Evolutionary conservation across 306 rosid species (phyloP), one percentile per base, ranked within the genome.

Genomic region (Pyrus communis): DNA sequence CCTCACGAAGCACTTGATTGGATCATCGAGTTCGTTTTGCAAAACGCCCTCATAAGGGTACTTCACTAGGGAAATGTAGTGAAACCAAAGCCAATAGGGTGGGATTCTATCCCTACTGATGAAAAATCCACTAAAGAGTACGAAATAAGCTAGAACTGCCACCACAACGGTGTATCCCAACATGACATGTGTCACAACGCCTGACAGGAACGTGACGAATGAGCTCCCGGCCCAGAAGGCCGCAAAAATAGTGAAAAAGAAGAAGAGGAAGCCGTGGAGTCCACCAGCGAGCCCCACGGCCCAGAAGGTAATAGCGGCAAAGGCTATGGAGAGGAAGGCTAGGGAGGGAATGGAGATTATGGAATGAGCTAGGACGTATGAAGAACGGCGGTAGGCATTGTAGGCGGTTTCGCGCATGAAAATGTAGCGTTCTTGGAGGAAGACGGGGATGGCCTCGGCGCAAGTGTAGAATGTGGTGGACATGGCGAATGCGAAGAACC

Each of bases 341-440:
- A 94, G 45, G 1, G 97, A 76, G 0, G 98, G 98, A 25, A 94
- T 69, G 4, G 97, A 82, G 71, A 92, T 84, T 46, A 94, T n/a
- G 0, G 94, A 83, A 45, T 90, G 96, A 1, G 97, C 86, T 0
- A 92, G 84, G 8, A 94, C 97, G 64, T 94, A 94, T 21, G 97
- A 92, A 12, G 97, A 94, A 3, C 98, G 86, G 9, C 98, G 97
- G 79, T 94, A 94, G 2, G 98, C 97, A 31, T 94, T 91, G 88
- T 89, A 85, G 4, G 97, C 95, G 0, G 98, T 94, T 73, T 94
- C 98, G 28, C 98, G 87, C 96, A 94, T 94, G 89, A 94, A 94
- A n/a, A 94, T 94, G 84, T 92, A 92, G 14, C 98, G 93, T 70
- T 94, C 98, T 82, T 94, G 98, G 51, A 94, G 93, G 78, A 94